Evolutionary conservation across 345 rosid species (phyloP).

Genomic region (Chamaenerion angustifolium): DNA sequence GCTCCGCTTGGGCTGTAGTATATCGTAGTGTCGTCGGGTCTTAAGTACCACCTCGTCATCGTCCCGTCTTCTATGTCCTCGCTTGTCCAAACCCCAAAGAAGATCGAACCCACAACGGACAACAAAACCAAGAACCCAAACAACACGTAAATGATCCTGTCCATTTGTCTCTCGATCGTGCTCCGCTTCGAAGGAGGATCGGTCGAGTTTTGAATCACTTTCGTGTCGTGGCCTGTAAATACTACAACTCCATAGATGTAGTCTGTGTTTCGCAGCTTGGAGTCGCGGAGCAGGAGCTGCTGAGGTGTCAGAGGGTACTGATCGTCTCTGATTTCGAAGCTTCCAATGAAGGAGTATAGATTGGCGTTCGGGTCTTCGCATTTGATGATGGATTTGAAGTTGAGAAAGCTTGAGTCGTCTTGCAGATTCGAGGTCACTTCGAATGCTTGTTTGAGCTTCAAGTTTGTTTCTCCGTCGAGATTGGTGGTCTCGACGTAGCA

Average conservation of each 20-base stretch:
- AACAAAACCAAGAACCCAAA: slow-evolving; percentile 50
- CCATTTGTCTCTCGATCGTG: slow-evolving; percentile 75
- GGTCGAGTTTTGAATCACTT: slow-evolving; percentile 88
- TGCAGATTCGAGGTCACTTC: slow-evolving; percentile 45
- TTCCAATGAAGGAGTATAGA: slow-evolving; percentile 72
- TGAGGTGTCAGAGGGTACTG: slow-evolving; percentile 65
- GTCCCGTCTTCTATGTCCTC: slow-evolving; percentile 48
- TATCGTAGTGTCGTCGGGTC: slow-evolving; percentile 58
- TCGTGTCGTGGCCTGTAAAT: slow-evolving; percentile 84
- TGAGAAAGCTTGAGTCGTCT: slow-evolving; percentile 49
- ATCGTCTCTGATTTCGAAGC: slow-evolving; percentile 49
- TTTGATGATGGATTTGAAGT: slow-evolving; percentile 51
- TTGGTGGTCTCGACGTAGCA: slow-evolving; percentile 96
- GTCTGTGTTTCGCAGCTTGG: slow-evolving; percentile 83
- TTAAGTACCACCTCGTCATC: slow-evolving; percentile 95
- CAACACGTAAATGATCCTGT: slow-evolving; percentile 57
- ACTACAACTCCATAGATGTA: slow-evolving; percentile 68
- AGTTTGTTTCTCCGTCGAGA: slow-evolving; percentile 92
- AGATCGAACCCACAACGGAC: slow-evolving; percentile 51
- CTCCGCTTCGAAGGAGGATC: slow-evolving; percentile 93
- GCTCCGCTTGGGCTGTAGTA: slow-evolving; percentile 59
- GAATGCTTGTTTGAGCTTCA: slow-evolving; percentile 71
- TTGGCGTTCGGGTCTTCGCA: slow-evolving; percentile 97
- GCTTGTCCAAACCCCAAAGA: slow-evolving; percentile 63
- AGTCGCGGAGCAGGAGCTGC: slow-evolving; percentile 87